Evolutionary conservation across 129 eudicot species (phyloP).

Genomic region (Kitagawia praeruptora): DNA sequence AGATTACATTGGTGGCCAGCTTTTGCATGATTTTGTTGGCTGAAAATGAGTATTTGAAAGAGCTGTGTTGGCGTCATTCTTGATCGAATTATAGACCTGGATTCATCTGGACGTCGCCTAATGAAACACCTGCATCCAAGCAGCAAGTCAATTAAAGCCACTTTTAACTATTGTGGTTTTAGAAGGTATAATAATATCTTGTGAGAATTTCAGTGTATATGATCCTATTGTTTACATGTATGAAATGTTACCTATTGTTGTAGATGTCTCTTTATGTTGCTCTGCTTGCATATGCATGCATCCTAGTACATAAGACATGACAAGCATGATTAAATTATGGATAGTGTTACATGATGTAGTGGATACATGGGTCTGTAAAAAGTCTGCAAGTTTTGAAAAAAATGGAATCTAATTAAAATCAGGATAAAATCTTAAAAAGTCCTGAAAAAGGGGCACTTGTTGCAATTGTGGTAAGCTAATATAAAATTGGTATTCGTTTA

Average conservation of each 20-base stretch:
- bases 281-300: not conserved
- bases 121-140: not conserved
- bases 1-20: slow-evolving; percentile 28
- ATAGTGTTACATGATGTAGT: not conserved
- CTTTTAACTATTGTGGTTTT: slow-evolving; percentile 1
- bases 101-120: not conserved
- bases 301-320: not conserved
- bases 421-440: not conserved
- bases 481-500: not conserved
- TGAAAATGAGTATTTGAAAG: slow-evolving; percentile 10
- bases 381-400: not conserved
- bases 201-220: slow-evolving; percentile 1
- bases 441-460: not conserved
- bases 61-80: not conserved
- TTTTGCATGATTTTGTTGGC: slow-evolving; percentile 52
- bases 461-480: not conserved
- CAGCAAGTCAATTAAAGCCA: not conserved
- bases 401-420: not conserved
- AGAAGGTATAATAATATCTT: slow-evolving; percentile 6
- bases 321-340: not conserved
- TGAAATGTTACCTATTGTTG: not conserved
- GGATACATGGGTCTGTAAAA: not conserved
- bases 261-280: not conserved
- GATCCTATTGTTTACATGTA: not conserved
- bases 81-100: not conserved